A percentile compares a stretch with the other conserved stretches of the same genome.
These are phyloP conservation scores for Xanthoconium separans DNA, from an alignment of 1,284 basidiomycete species.

Conservation along the genomic window DNA sequence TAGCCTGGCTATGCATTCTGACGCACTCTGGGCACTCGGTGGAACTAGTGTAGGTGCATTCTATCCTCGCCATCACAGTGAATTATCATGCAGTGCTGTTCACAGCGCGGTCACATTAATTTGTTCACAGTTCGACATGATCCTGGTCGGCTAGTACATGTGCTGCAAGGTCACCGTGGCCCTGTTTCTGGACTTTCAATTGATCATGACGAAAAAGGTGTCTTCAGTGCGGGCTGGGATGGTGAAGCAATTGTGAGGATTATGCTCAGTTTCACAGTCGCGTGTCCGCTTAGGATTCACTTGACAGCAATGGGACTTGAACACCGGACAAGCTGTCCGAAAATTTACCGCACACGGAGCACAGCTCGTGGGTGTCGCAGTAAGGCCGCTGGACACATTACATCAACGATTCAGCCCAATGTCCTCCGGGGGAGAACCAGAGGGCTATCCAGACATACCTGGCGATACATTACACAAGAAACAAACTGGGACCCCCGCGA, in stretches of 20 bases:
- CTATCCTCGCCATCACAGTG: conserved; percentile 14
- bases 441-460: conserved; percentile 10
- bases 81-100: conserved; percentile 10
- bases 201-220: conserved; percentile 76
- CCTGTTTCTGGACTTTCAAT: conserved; percentile 87
- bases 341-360: conserved; percentile 83
- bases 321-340: conserved; percentile 82
- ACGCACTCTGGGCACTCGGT: conserved; percentile 87
- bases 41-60: conserved; percentile 71
- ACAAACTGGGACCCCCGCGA: conserved; percentile 13
- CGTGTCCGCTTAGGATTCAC: conserved; percentile 7
- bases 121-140: conserved; percentile 92
- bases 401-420: conserved; percentile 34
- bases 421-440: conserved; percentile 30
- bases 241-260: conserved; percentile 79
- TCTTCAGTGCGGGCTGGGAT: conserved; percentile 96
- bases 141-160: conserved; percentile 78
- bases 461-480: conserved; percentile 8
- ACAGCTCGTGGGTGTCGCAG: conserved; percentile 81
- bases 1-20: conserved; percentile 85
- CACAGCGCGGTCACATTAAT: conserved; percentile 82
- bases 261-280: conserved; percentile 1
- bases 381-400: conserved; percentile 62
- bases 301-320: conserved; percentile 93
- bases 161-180: conserved; percentile 72